Base-by-base conservation (phyloP, 306 rosid species). In the Gastrolobium villosum region DNA sequence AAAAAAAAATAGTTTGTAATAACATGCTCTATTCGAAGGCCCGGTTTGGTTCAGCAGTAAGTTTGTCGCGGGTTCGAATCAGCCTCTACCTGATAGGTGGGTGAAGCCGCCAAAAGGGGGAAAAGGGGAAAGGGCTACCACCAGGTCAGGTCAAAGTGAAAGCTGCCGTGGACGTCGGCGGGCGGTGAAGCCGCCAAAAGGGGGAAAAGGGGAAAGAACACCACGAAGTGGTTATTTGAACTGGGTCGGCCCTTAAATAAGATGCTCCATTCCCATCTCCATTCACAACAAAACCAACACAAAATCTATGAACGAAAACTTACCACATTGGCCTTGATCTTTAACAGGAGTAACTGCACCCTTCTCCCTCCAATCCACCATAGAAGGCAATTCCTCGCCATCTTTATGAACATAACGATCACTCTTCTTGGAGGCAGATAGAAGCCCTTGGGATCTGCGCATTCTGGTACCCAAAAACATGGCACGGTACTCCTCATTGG, bases 291-390 rank as follows among this genome's bases (percentile, higher is more conserved):
- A 75, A 39, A 35, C 1, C 40, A 53, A 53, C 2, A 10, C 7
- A 45, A 44, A 11, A 3, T 11, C 0, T 7, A 52, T 1, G 48
- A 56, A 53, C 4, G 2, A 64, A 55, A 48, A 6, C 92, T 82
- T n/a, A 95, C 97, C 98, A 55, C 99, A 95, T 77, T 88, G 96
- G 77, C 97, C 99, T 87, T 95, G 99, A 88, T 95, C 94, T 66
- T 95, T 95, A 61, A 92, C 93, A 1, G 80, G 83, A 45, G 54
- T 41, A 49, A 95, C 96, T 0, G 94, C 99, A 11, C 98, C 99
- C 35, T 91, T 82, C 28, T 82, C 65, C 67, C 96, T 87, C 99
- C 99, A 95, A 87, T 95, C 96, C 2, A 95, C 91, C 0, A 56
- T 65, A 0, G 70, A 80, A 4, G 99, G 98, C 70, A 95, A 82